Conservation (phyloP, 179 eudicot species). For the Gypsophila paniculata region DNA sequence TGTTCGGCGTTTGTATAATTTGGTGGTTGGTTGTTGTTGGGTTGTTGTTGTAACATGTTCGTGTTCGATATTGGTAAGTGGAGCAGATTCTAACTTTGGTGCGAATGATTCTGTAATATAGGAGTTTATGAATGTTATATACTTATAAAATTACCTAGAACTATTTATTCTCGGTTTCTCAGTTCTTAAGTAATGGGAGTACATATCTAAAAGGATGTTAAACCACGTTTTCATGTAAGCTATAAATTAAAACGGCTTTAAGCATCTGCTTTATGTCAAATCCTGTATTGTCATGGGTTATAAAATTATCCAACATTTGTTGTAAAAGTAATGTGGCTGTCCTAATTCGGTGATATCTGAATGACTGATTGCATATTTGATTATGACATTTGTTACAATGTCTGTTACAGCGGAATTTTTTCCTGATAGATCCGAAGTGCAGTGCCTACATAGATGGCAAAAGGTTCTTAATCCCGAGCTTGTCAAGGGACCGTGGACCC, state of each 20-base stretch:
- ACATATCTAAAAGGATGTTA: background rate
- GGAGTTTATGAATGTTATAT: background rate
- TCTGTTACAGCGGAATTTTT: slow-evolving; percentile 78
- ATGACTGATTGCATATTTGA: background rate
- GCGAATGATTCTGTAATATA: background rate
- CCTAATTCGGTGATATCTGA: background rate
- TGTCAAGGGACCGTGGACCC: slow-evolving; percentile 97
- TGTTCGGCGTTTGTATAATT: background rate
- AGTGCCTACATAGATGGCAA: slow-evolving; percentile 97
- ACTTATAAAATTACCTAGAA: no score
- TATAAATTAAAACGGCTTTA: slow-evolving; percentile 1
- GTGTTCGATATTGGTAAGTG: background rate
- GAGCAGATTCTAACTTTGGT: background rate
- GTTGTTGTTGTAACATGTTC: background rate
- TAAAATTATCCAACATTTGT: background rate
- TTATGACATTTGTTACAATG: slow-evolving; percentile 1
- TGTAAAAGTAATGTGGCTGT: background rate
- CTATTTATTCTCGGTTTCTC: background rate
- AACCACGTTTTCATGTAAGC: background rate
- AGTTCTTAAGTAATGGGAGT: background rate
- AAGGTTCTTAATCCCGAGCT: slow-evolving; percentile 99
- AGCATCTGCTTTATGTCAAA: background rate
- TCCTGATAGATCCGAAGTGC: slow-evolving; percentile 97
- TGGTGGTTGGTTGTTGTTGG: background rate
- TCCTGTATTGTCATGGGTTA: background rate